Evolutionary conservation across 2,329 filamentous ascomycete genomes (phyloP), one percentile per base, ranked within the genome.

Genomic region (Pestalotiopsis sp.): DNA sequence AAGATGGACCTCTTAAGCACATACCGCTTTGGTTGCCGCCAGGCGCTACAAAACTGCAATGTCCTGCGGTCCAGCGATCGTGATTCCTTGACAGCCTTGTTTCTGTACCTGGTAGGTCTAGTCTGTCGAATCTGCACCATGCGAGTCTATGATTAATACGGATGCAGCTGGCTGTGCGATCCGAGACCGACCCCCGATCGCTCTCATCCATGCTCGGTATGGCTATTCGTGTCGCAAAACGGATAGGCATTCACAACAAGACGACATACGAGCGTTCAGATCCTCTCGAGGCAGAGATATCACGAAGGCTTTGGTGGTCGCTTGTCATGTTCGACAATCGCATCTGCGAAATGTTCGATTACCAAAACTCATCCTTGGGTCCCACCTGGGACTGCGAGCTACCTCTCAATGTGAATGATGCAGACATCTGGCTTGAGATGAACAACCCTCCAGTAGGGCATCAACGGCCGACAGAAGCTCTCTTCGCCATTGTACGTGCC

Each of bases 301-400:
- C 88, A 13, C 84, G 88, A 38, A 79, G 88, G 40, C 80, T 91
- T 0, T 91, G 88, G 88, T 91, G 88, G 88, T 81, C 86, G 0
- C 76, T 91, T 0, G 76, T 86, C 0, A 74, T 86, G 3, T 86
- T 89, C 66, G 89, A 91, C 71, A 75, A 77, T 59, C 86, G 89
- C 17, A 81, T 88, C 13, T 77, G 83, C 70, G 87, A 90, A 70
- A 73, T 89, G 68, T 74, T 82, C 1, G 79, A 83, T 35, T 78
- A 73, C 52, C 78, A 77, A 10, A 69, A 71, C 3, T 68, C 76
- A 0, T 70, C 68, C 0, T 70, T 83, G 1, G 61, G 66, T 1
- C 80, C 81, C 0, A 75, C 73, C 0, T 83, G 81, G 81, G 78
- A 84, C 67, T 85, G 83, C 68, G 75, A 71, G 14, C 68, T 79